Evolutionary conservation across 441 rosid genomes (phyloP).

Genomic region (Flueggea neowawraea): DNA sequence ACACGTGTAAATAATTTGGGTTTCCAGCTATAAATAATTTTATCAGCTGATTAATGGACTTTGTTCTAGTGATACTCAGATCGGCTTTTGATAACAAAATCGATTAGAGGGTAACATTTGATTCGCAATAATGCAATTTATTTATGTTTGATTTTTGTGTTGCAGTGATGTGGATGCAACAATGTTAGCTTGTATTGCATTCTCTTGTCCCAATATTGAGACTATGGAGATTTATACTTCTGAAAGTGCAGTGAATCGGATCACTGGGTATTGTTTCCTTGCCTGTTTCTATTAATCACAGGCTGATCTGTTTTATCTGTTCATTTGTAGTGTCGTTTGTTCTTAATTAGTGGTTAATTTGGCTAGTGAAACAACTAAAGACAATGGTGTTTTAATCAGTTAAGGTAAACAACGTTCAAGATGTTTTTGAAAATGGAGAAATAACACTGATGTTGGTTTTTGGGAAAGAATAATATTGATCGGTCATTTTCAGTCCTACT

Average conservation of each 20-base stretch:
- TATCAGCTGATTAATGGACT: neutral
- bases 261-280: constrained; percentile 59
- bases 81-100: neutral
- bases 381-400: too few species aligned
- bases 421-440: too few species aligned
- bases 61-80: too few species aligned
- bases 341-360: too few species aligned
- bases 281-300: neutral
- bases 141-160: constrained; percentile 5
- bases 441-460: too few species aligned
- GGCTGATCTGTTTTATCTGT: neutral
- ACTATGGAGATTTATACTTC: constrained; percentile 62
- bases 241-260: constrained; percentile 56
- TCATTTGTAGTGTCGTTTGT: too few species aligned
- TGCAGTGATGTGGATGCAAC: constrained; percentile 93
- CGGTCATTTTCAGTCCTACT: too few species aligned
- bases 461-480: too few species aligned
- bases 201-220: constrained; percentile 87
- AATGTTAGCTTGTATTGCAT: constrained; percentile 88
- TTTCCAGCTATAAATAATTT: neutral
- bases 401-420: too few species aligned
- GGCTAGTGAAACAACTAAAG: too few species aligned
- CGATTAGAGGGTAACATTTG: neutral
- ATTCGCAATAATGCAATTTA: too few species aligned
- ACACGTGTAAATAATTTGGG: too few species aligned